Evolutionary conservation across 495 filamentous ascomycete species (phyloP), one percentile per base, ranked within the genome.

Genomic region (Xylaria grammica): DNA sequence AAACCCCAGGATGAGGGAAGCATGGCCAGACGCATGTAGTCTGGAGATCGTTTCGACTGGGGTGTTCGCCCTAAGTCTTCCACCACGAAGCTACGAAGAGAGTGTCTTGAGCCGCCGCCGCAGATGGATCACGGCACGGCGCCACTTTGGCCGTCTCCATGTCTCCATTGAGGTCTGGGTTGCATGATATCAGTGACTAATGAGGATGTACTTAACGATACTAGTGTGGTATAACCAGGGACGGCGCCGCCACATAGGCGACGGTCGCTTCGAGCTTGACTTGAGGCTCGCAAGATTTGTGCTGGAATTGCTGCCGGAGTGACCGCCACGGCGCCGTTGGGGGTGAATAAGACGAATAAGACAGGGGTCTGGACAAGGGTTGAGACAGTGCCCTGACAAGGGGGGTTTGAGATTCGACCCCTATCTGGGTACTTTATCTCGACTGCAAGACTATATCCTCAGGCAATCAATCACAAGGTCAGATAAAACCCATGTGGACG

Each of bases 301-400:
- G 15, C 34, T 36, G 34, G n/a, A 11, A 11, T 36, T 36, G 32
- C 32, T 36, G 32, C 20, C 45, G 22, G 45, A 17, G 42, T 45
- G 11, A 17, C 15, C 32, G 20, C 34, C 9, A 27, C 9, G 24
- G 53, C n/a, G 19, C 22, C 36, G 30, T 30, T 40, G 32, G 36
- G 52, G 3, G 52, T 36, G 10, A 17, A 57, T 29, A 20, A 24
- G 22, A 17, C 1, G 4, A n/a, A 5, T 3, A 17, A 29, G 38
- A 32, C 40, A 9, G 9, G 53, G 65, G 49, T 20, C 44, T 30
- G 29, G n/a, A 45, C 64, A 65, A 62, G 66, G 69, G 69, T 71
- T 71, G 71, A 73, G 68, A 73, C 71, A 69, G 46, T 34, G 51
- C 66, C 69, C 67, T 69, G 69, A 73, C 71, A 73, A 69, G 71